phyloP scores from a whole-genome alignment of 2,329 filamentous ascomycete species.

The Claviceps cyperi region DNA sequence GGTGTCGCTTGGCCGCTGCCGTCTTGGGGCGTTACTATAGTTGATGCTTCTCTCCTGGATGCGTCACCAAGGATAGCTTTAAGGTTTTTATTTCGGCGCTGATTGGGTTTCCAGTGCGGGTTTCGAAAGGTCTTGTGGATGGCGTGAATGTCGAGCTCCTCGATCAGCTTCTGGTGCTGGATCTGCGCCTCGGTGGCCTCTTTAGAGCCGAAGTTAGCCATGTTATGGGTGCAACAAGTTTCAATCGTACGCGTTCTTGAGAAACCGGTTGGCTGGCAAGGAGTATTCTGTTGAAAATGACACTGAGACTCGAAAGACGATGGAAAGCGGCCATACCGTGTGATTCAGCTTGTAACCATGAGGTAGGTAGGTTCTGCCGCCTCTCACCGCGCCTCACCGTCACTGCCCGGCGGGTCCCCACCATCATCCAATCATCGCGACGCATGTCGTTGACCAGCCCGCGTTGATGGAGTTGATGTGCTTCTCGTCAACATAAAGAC shows the following conservation, averaged over 20 bases:
- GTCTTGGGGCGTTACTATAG: slow-evolving; percentile 65
- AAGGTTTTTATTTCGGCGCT: slow-evolving; percentile 96
- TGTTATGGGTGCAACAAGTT: neutral
- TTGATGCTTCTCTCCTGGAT: slow-evolving; percentile 76
- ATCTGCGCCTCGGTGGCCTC: slow-evolving; percentile 51
- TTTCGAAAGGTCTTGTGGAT: slow-evolving; percentile 85
- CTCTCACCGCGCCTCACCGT: slow-evolving; percentile 16
- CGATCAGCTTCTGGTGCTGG: slow-evolving; percentile 73
- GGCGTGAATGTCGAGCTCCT: slow-evolving; percentile 80
- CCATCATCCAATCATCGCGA: neutral
- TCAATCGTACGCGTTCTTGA: neutral
- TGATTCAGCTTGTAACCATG: neutral
- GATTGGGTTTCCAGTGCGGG: slow-evolving; percentile 76
- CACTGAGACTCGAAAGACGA: neutral
- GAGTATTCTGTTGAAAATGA: neutral
- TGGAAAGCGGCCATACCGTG: neutral
- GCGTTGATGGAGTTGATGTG: neutral
- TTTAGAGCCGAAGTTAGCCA: slow-evolving; percentile 36
- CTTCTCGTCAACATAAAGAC: neutral
- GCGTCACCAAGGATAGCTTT: slow-evolving; percentile 91
- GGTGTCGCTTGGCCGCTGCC: slow-evolving; percentile 60
- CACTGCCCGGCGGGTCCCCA: neutral
- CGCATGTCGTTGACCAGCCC: neutral
- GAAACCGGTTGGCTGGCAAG: neutral
- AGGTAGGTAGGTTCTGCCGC: slow-evolving; percentile 19